These are phyloP conservation scores for Scedosporium boydii DNA, from an alignment of 2,329 filamentous ascomycete genomes.

Conservation along the genomic window DNA sequence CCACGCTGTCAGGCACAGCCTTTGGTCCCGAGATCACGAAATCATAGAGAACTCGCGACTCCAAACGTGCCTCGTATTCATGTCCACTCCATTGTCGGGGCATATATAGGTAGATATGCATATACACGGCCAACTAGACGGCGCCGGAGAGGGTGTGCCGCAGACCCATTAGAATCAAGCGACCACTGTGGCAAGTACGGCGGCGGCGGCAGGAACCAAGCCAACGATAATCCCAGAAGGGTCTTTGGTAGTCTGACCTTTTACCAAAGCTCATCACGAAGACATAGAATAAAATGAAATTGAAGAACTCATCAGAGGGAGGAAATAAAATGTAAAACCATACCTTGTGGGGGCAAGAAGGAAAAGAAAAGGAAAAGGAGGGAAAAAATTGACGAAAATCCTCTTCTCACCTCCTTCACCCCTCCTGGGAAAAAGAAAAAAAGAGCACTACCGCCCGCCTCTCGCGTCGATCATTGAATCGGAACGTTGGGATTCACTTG, in stretches of 20 bases:
- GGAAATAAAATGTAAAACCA: not conserved
- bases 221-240: constrained; percentile 4
- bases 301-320: not conserved
- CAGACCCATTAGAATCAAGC: not conserved
- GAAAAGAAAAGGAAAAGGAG: not conserved
- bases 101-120: not conserved
- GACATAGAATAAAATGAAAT: not conserved
- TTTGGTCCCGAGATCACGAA: constrained; percentile 3
- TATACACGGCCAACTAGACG: not conserved
- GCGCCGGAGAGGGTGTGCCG: not conserved
- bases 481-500: not conserved
- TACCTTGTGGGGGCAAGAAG: not conserved
- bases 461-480: not conserved
- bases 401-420: not conserved
- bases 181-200: not conserved
- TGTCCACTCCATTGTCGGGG: not conserved
- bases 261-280: constrained; percentile 8
- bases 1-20: constrained; percentile 3
- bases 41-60: constrained; percentile 3
- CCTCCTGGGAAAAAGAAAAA: not conserved
- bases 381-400: not conserved
- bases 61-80: constrained; percentile 4
- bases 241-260: constrained; percentile 7
- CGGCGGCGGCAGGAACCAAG: not conserved
- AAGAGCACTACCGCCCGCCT: not conserved